Conservation (phyloP, 768 basidiomycete species). For the Rhodotorula paludigena region DNA sequence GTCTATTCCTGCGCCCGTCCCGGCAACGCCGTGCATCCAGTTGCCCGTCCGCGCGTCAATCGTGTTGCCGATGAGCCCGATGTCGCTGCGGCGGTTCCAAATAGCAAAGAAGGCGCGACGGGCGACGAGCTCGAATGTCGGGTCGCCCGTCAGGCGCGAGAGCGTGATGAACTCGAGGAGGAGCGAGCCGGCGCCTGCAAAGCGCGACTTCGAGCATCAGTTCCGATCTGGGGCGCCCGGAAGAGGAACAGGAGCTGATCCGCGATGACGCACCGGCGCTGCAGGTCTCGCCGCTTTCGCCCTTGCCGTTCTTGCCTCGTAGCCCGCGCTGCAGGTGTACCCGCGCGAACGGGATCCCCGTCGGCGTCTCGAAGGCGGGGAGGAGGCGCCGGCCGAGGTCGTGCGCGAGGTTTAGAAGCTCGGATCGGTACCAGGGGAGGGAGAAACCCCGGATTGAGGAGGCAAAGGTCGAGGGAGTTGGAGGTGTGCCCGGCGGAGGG, state of each 20-base stretch:
- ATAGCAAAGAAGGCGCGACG: conserved; percentile 84
- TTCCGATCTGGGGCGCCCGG: conserved; percentile 47
- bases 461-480: background rate
- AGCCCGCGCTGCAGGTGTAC: conserved; percentile 50
- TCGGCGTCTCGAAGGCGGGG: conserved; percentile 85
- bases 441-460: conserved; percentile 35
- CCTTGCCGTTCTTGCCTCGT: conserved; percentile 19
- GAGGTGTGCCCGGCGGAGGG: background rate
- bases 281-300: conserved; percentile 31
- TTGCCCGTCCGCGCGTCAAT: conserved; percentile 58
- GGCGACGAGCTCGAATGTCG: conserved; percentile 81
- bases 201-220: conserved; percentile 81
- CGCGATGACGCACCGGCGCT: conserved; percentile 23
- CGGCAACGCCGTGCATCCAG: conserved; percentile 51
- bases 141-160: conserved; percentile 82
- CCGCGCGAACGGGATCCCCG: conserved; percentile 86
- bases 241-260: conserved; percentile 13
- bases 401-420: conserved; percentile 67
- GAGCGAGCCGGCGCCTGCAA: conserved; percentile 86
- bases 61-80: conserved; percentile 80
- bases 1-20: conserved; percentile 91
- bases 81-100: conserved; percentile 83
- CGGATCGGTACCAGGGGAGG: conserved; percentile 68
- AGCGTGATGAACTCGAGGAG: conserved; percentile 92
- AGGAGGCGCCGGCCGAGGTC: conserved; percentile 81